phyloP scores from a whole-genome alignment of 768 basidiomycete genomes.

The Pleurotus ostreatus region DNA sequence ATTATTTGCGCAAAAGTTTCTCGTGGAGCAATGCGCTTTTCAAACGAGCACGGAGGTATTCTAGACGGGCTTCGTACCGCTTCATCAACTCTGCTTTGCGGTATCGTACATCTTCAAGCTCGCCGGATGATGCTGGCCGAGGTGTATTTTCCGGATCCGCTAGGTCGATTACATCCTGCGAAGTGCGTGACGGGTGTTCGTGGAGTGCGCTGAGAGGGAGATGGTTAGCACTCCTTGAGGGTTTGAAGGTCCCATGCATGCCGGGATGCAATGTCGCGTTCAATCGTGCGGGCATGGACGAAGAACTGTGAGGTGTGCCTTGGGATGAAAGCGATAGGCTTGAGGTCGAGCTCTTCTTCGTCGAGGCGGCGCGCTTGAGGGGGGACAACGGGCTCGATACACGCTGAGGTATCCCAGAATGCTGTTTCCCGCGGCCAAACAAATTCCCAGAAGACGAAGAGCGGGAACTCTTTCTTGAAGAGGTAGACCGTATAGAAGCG shows the following conservation, averaged over 20 bases:
- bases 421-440: not conserved
- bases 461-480: constrained; percentile 23
- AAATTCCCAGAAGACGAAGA: not conserved
- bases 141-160: constrained; percentile 24
- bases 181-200: constrained; percentile 35
- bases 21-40: constrained; percentile 84
- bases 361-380: not conserved
- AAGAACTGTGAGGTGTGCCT: constrained; percentile 26
- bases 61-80: constrained; percentile 73
- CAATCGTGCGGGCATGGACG: constrained; percentile 17
- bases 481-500: constrained; percentile 21
- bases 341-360: constrained; percentile 3
- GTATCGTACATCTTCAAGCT: constrained; percentile 66
- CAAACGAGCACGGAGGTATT: constrained; percentile 76
- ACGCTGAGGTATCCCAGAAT: not conserved
- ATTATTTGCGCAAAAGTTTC: constrained; percentile 64
- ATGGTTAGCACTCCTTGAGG: constrained; percentile 46
- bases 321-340: constrained; percentile 7
- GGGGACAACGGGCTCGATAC: constrained; percentile 1
- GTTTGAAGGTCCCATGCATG: constrained; percentile 41
- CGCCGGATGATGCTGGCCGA: constrained; percentile 40
- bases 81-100: constrained; percentile 66
- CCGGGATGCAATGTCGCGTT: constrained; percentile 25
- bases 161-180: constrained; percentile 13
- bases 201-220: constrained; percentile 46